phyloP scores from a whole-genome alignment of 805 yeast species.

The Candida ascalaphidarum region DNA sequence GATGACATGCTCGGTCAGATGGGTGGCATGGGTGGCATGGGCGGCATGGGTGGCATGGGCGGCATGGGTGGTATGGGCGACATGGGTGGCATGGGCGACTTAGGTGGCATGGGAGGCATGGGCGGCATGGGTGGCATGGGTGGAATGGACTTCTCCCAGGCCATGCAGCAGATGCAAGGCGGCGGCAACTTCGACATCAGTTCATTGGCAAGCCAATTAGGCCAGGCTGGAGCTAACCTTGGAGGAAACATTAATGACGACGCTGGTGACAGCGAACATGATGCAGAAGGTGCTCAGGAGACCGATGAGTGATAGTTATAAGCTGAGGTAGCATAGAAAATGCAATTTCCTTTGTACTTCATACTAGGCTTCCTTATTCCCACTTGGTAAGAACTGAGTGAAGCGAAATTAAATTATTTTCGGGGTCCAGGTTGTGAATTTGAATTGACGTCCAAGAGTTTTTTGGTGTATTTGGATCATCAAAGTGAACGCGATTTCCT shows the following conservation, averaged over 20 bases:
- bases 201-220: constrained; percentile 35
- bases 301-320: constrained; percentile 5
- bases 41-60: constrained; percentile 12
- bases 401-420: no score
- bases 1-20: constrained; percentile 25
- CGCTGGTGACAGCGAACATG: constrained; percentile 7
- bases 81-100: constrained; percentile 3
- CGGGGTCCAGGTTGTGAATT: no score
- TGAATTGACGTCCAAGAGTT: no score
- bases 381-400: no score
- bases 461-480: no score
- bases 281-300: constrained; percentile 15
- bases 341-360: no score
- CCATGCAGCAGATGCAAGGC: constrained; percentile 32
- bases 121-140: constrained; percentile 26
- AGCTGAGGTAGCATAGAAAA: no score
- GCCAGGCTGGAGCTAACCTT: constrained; percentile 31
- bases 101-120: constrained; percentile 15
- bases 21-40: constrained; percentile 10
- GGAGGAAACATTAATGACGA: constrained; percentile 8
- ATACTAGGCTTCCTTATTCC: no score
- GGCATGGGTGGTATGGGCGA: constrained; percentile 14
- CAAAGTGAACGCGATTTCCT: no score
- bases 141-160: constrained; percentile 16
- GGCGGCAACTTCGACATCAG: constrained; percentile 23